phyloP scores from a whole-genome alignment of 2,329 filamentous ascomycete genomes.

The Ophiostoma piceae region DNA sequence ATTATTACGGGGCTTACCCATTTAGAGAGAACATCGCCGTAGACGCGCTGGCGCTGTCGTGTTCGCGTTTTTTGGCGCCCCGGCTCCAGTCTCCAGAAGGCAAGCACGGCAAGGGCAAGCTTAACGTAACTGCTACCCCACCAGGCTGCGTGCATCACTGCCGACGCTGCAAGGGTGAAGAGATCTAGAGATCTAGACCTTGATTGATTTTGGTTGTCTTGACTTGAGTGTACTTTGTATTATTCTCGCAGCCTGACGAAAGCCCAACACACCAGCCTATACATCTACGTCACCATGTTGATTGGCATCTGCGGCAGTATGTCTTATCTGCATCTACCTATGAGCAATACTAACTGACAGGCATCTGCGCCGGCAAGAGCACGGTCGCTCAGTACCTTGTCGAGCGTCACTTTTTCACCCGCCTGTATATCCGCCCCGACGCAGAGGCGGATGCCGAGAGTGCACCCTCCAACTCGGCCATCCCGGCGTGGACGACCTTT shows the following conservation, averaged over 20 bases:
- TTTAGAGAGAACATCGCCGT: background rate
- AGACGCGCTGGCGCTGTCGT: constrained; percentile 2
- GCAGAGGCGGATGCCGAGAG: background rate
- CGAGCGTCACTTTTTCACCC: constrained; percentile 74
- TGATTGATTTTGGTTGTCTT: background rate
- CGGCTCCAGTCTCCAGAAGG: too few relatives aligned
- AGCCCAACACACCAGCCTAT: background rate
- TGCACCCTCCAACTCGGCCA: background rate
- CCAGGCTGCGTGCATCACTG: constrained; percentile 8
- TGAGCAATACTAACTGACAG: constrained; percentile 41
- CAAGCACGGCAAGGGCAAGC: background rate
- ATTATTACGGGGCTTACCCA: background rate
- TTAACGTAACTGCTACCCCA: background rate
- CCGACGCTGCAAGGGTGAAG: constrained; percentile 6
- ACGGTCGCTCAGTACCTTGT: constrained; percentile 85
- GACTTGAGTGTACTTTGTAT: background rate
- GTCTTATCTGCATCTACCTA: constrained; percentile 24
- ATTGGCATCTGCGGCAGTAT: constrained; percentile 71
- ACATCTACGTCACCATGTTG: constrained; percentile 50
- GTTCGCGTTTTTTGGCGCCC: background rate
- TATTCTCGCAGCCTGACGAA: background rate
- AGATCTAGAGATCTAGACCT: background rate
- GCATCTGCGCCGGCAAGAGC: constrained; percentile 88
- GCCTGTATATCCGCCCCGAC: constrained; percentile 53
- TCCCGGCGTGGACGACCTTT: constrained; percentile 41